Evolutionary conservation across 306 rosid species (phyloP), one percentile per base, ranked within the genome.

Genomic region (Myrica gale): DNA sequence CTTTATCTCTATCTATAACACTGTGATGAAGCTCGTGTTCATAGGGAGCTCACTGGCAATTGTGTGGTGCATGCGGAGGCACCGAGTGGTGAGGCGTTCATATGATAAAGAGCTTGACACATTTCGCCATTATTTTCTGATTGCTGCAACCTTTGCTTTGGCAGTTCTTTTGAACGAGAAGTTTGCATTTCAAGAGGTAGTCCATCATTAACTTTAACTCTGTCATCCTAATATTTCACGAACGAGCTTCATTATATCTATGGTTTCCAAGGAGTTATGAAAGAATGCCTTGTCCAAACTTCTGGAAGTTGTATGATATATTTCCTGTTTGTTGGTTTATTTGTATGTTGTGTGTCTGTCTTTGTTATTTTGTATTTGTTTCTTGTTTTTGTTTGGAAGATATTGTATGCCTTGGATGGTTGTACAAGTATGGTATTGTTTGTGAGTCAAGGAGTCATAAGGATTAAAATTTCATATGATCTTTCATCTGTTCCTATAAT

Each of bases 11-110:
- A 37, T 95, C 16, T 95, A 95, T 72, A 95, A 95, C 78, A 84
- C 91, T 16, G 71, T 84, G 75, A 92, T 95, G 99, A 95, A 95
- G 86, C 20, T 92, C 6, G 95, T 95, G 19, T 95, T 95, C 79
- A 84, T 95, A 20, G 87, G 72, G 16, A 89, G 97, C 79, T 82
- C 99, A 17, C 72, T 87, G 55, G 96, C 97, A 19, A 88, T 95
- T 19, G 96, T 92, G 48, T 87, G 93, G 91, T 90, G 90, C 75
- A 92, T 95, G 90, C 88, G 96, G 75, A 20, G 47, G 68, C 92
- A 95, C 76, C 92, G 87, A 4, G 7, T 56, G 32, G 96, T 95
- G 54, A 76, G 74, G 83, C 90, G 98, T 72, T 89, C 85, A 17
- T 95, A 92, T 73, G 90, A 95, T 69, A 88, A 68, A 74, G 87